Evolutionary conservation across 2,329 filamentous ascomycete species (phyloP).

Genomic region (Colletotrichum gigasporum): DNA sequence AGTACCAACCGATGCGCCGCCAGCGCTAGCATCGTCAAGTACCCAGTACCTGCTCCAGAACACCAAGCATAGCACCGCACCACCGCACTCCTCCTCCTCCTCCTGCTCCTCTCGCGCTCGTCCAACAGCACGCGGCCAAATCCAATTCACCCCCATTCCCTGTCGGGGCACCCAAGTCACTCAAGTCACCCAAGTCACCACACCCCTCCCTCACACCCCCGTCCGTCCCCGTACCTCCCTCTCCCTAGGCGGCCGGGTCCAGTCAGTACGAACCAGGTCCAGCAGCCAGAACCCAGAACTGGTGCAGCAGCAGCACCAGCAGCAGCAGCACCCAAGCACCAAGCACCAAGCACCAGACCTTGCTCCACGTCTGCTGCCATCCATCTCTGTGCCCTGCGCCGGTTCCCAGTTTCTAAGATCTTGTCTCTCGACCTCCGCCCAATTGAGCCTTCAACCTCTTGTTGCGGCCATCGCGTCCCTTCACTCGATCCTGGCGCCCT

Average conservation of each 20-base stretch:
- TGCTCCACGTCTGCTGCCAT: constrained; percentile 20
- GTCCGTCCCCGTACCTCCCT: constrained; percentile 21
- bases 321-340: too few species aligned
- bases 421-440: constrained; percentile 15
- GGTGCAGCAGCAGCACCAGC: neutral
- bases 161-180: constrained; percentile 22
- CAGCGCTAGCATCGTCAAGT: neutral
- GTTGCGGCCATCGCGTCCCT: neutral
- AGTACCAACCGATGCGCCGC: neutral
- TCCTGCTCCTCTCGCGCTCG: neutral
- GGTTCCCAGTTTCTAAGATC: constrained; percentile 30
- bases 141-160: constrained; percentile 26
- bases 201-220: constrained; percentile 13
- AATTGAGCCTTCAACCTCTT: constrained; percentile 20
- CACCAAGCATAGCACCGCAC: neutral
- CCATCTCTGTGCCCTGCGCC: constrained; percentile 26
- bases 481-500: constrained; percentile 6
- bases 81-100: neutral
- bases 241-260: constrained; percentile 23
- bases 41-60: neutral
- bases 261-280: constrained; percentile 13
- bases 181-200: constrained; percentile 25
- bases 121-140: constrained; percentile 16
- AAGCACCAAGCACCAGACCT: too few species aligned
- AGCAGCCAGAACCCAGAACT: neutral